Base-by-base conservation (phyloP, 495 filamentous ascomycete genomes). In the Aspergillus wentii region DNA sequence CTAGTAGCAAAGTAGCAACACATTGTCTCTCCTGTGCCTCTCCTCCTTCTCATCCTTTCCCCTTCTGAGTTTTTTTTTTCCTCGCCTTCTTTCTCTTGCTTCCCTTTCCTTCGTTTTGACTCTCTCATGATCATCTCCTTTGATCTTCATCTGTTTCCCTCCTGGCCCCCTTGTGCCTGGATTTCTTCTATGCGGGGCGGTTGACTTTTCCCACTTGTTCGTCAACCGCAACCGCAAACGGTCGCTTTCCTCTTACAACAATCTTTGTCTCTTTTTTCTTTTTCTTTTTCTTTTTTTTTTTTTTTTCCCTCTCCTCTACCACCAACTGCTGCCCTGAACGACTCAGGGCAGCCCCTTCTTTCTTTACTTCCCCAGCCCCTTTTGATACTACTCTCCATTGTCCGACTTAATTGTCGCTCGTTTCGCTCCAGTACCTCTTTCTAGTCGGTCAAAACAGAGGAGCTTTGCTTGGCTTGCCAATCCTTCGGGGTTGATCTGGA, bases 171-270 rank as follows among this genome's bases (percentile, higher is more conserved):
- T 25, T 25, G 22, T 25, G 22, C 6, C 22, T 10, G 10, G 22
- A 25, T 25, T 25, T 25, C 22, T 25, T 25, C 22, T 23, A 35
- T 46, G 51, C 42, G 47, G 48, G 46, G 46, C 45, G 33, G 19
- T 41, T 43, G 30, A 33, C 36, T 33, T 21, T 32, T 40, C 26
- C 32, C 35, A 40, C 32, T 46, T 14, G 23, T 49, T 56, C 50
- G 48, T 63, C 54, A 56, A 30, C 48, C 45, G 32, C 38, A 44
- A 39, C 62, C 60, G 63, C 63, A 64, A 64, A 62, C 63, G 59
- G 61, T 64, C 55, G 59, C 49, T 48, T 43, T 53, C 41, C 49
- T 43, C 38, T 47, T 39, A n/a, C n/a, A n/a, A n/a, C n/a, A n/a
- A n/a, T n/a, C n/a, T n/a, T n/a, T n/a, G n/a, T n/a, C n/a, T n/a